Conservation (phyloP, 805 yeast genomes). For the Ogataea ramenticola region DNA sequence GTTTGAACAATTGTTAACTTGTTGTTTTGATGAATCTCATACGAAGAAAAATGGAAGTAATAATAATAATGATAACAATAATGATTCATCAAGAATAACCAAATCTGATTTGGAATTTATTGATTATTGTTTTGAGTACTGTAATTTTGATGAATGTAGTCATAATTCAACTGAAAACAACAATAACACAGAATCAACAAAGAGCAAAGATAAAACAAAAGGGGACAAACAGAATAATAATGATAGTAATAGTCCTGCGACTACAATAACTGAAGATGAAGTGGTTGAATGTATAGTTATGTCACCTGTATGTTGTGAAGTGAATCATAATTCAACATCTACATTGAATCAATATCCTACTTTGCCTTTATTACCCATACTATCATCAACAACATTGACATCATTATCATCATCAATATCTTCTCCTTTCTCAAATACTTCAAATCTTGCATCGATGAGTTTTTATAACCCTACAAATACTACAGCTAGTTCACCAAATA, state of each 20-base stretch:
- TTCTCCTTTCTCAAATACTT: background rate
- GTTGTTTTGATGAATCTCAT: slow-evolving; percentile 20
- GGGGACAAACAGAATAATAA: background rate
- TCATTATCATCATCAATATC: background rate
- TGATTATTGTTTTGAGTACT: slow-evolving; percentile 20
- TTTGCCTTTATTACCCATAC: background rate
- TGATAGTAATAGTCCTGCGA: background rate
- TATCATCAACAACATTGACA: background rate
- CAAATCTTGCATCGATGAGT: too few relatives aligned
- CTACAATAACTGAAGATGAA: background rate
- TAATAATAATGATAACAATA: background rate
- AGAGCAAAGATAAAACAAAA: too few relatives aligned
- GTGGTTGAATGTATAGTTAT: slow-evolving; percentile 1
- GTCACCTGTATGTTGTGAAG: slow-evolving; percentile 3
- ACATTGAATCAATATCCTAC: background rate
- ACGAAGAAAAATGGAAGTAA: slow-evolving; percentile 1
- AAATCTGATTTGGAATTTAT: slow-evolving; percentile 3
- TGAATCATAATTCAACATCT: background rate
- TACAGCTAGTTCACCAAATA: background rate
- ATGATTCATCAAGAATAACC: background rate
- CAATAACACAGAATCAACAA: background rate
- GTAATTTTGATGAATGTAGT: slow-evolving; percentile 15
- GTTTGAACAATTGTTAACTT: slow-evolving; percentile 13
- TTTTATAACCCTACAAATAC: too few relatives aligned
- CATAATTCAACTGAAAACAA: background rate